Evolutionary conservation across 2,329 filamentous ascomycete species (phyloP).

Genomic region (Fusarium illudens): DNA sequence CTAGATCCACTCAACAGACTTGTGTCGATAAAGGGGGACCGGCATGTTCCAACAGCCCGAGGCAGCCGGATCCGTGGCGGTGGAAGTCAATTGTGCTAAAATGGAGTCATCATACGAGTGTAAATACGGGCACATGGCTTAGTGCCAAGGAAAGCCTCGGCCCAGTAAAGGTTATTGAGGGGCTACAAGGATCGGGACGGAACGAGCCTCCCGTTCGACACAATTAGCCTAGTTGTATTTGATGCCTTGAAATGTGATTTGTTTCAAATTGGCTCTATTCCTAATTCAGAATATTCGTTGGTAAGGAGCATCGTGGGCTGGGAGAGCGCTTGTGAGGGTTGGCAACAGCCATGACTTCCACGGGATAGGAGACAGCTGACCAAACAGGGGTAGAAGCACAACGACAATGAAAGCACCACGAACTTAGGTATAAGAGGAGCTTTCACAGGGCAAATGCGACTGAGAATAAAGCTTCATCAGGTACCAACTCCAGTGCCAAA

Average conservation of each 20-base stretch:
- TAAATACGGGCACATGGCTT: no score
- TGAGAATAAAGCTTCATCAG: neutral
- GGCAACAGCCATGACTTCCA: no score
- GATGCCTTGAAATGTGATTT: neutral
- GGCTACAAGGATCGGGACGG: neutral
- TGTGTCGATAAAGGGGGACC: neutral
- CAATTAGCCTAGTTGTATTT: neutral
- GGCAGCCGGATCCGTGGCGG: neutral
- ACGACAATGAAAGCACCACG: neutral
- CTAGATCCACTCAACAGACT: neutral
- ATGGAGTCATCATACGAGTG: no score
- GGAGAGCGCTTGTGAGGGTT: no score
- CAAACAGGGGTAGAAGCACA: neutral
- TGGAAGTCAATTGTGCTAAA: neutral
- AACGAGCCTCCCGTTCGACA: neutral
- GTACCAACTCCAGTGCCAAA: neutral
- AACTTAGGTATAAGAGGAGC: neutral
- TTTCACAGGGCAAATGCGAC: neutral
- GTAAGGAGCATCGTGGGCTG: no score
- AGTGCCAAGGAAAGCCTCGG: no score
- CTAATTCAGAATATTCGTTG: no score
- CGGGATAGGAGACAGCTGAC: neutral
- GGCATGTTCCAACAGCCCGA: neutral
- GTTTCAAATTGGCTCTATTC: no score
- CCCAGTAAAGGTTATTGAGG: no score